Evolutionary conservation across 139 green algal genomes (phyloP).

Genomic region (Micromonas pusilla): DNA sequence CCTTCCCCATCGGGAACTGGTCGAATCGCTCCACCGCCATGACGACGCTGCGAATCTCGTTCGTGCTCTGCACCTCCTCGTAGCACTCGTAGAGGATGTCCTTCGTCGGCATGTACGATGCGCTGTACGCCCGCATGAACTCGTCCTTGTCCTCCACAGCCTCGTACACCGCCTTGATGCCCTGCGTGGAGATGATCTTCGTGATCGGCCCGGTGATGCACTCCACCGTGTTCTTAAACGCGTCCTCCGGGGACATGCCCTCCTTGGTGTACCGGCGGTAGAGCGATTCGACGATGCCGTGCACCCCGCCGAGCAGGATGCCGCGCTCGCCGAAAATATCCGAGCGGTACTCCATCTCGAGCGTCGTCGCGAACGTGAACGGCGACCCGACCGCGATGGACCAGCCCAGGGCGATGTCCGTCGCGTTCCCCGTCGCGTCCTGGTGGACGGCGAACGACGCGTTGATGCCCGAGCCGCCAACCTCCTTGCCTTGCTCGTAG

Average conservation of each 20-base stretch:
- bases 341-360: conserved; percentile 97
- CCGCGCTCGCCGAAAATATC: conserved; percentile 98
- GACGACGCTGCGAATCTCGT: conserved; percentile 96
- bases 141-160: conserved; percentile 72
- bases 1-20: conserved; percentile 98
- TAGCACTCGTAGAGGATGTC: conserved; percentile 98
- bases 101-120: conserved; percentile 78
- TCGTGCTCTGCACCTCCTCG: conserved; percentile 94
- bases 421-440: conserved; percentile 88
- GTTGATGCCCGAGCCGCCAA: conserved; percentile 99
- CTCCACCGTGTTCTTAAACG: conserved; percentile 93
- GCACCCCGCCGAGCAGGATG: conserved; percentile 94
- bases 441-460: conserved; percentile 98
- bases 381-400: conserved; percentile 89
- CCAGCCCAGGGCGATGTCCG: conserved; percentile 95
- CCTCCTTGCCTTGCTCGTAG: conserved; percentile 96
- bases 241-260: conserved; percentile 72
- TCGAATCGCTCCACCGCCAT: conserved; percentile 84
- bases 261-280: conserved; percentile 79
- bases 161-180: conserved; percentile 96
- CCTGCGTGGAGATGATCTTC: conserved; percentile 84
- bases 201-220: conserved; percentile 95
- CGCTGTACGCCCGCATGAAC: conserved; percentile 80
- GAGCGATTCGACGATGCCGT: conserved; percentile 95
- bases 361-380: conserved; percentile 95